phyloP scores from a whole-genome alignment of 805 yeast species.

The Lachancea sp. region DNA sequence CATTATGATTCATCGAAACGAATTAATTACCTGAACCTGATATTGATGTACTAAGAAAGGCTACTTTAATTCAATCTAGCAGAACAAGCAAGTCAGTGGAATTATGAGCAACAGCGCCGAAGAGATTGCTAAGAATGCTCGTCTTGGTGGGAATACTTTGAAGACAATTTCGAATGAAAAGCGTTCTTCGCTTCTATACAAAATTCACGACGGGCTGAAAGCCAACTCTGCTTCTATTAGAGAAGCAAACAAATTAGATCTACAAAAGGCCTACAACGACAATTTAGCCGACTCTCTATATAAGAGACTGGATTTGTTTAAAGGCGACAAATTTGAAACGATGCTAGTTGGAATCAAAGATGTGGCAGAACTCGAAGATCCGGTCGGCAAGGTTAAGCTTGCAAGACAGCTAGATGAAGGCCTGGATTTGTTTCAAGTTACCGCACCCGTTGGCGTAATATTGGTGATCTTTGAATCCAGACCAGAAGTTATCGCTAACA shows the following conservation, averaged over 20 bases:
- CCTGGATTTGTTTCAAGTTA: conserved; percentile 71
- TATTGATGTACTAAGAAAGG: too few species aligned
- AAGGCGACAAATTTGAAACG: conserved; percentile 78
- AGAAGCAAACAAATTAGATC: conserved; percentile 67
- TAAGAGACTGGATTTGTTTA: conserved; percentile 76
- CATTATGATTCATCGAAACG: background rate
- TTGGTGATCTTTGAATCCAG: conserved; percentile 91
- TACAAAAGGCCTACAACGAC: conserved; percentile 58
- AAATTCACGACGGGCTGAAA: conserved; percentile 64
- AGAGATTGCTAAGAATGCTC: conserved; percentile 73
- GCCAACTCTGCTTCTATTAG: conserved; percentile 56
- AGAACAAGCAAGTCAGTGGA: background rate
- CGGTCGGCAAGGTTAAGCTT: conserved; percentile 81
- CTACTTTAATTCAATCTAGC: background rate
- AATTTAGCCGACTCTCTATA: conserved; percentile 64
- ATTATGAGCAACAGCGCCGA: conserved; percentile 41
- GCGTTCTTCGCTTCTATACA: conserved; percentile 64
- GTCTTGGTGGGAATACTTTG: conserved; percentile 72
- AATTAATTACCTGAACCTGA: too few species aligned
- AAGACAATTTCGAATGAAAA: conserved; percentile 71
- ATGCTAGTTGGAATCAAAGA: conserved; percentile 94
- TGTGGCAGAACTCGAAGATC: conserved; percentile 84
- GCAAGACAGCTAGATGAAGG: conserved; percentile 86
- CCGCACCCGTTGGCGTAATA: conserved; percentile 92
- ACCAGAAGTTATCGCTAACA: conserved; percentile 98